Conservation (phyloP, 805 yeast genomes). For the Candida maltosa region DNA sequence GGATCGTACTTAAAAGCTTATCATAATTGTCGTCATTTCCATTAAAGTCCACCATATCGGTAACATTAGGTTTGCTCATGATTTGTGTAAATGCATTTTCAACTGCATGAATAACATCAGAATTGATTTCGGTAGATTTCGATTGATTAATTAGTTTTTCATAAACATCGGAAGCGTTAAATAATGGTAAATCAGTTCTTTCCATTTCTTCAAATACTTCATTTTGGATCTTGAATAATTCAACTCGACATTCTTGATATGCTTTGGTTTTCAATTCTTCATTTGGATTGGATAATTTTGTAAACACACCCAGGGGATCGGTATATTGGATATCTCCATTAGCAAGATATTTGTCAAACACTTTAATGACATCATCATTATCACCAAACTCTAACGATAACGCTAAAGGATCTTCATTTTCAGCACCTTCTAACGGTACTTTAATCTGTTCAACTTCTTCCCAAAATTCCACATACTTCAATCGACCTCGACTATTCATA, state of each 20-base stretch:
- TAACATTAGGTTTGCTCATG: slow-evolving; percentile 27
- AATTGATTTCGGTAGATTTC: slow-evolving; percentile 9
- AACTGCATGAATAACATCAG: slow-evolving; percentile 54
- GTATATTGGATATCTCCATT: too few species aligned
- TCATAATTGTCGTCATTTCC: slow-evolving; percentile 1
- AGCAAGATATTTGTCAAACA: slow-evolving; percentile 29
- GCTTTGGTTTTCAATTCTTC: slow-evolving; percentile 10
- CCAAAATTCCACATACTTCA: slow-evolving; percentile 57
- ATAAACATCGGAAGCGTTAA: slow-evolving; percentile 31
- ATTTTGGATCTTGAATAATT: slow-evolving; percentile 58
- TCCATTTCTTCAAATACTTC: slow-evolving; percentile 50
- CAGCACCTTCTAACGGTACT: slow-evolving; percentile 64
- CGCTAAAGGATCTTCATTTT: slow-evolving; percentile 27
- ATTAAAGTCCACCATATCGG: slow-evolving; percentile 1
- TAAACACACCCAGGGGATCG: slow-evolving; percentile 10
- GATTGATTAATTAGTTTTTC: not conserved
- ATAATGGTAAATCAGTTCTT: slow-evolving; percentile 51
- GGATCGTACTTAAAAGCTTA: not conserved
- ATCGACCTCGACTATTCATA: slow-evolving; percentile 12
- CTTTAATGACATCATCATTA: slow-evolving; percentile 49
- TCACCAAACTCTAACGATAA: slow-evolving; percentile 43
- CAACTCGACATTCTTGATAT: slow-evolving; percentile 55
- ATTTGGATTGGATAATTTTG: slow-evolving; percentile 9
- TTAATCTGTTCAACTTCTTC: slow-evolving; percentile 61
- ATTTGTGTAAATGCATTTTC: slow-evolving; percentile 67